phyloP scores from a whole-genome alignment of 169 alveolate genomes.

The Prorocentrum cordatum region DNA sequence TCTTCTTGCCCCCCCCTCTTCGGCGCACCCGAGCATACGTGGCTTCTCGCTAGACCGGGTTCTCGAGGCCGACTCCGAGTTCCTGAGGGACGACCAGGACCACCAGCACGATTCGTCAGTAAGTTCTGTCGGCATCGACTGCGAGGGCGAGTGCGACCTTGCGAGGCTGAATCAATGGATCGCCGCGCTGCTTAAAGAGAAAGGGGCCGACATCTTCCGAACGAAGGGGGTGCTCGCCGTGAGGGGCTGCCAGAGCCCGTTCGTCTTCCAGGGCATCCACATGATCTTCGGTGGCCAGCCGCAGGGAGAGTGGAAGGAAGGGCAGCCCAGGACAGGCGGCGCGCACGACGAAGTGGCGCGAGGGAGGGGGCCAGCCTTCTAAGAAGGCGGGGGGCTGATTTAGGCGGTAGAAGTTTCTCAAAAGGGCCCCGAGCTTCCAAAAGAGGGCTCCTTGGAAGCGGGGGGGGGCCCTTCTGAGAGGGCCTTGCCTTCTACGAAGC shows the following conservation, averaged over 20 bases:
- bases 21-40: background rate
- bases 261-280: constrained; percentile 38
- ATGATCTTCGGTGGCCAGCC: constrained; percentile 8
- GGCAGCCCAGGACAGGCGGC: too few relatives aligned
- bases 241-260: constrained; percentile 1
- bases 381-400: too few relatives aligned
- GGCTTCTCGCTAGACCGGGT: constrained; percentile 18
- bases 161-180: background rate
- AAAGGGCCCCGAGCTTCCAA: too few relatives aligned
- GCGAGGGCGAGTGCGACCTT: background rate
- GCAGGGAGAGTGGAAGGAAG: constrained; percentile 3
- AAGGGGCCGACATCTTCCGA: constrained; percentile 12
- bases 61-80: constrained; percentile 22
- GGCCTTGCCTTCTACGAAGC: too few relatives aligned
- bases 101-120: background rate
- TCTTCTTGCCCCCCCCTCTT: too few relatives aligned
- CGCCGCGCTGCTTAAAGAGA: background rate
- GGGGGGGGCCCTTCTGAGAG: too few relatives aligned
- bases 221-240: constrained; percentile 57
- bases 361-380: too few relatives aligned
- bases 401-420: too few relatives aligned
- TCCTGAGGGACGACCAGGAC: background rate
- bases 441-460: too few relatives aligned
- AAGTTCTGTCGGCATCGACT: background rate
- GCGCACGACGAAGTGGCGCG: too few relatives aligned